Evolutionary conservation across 345 rosid genomes (phyloP), one percentile per base, ranked within the genome.

Genomic region (Corymbia maculata): DNA sequence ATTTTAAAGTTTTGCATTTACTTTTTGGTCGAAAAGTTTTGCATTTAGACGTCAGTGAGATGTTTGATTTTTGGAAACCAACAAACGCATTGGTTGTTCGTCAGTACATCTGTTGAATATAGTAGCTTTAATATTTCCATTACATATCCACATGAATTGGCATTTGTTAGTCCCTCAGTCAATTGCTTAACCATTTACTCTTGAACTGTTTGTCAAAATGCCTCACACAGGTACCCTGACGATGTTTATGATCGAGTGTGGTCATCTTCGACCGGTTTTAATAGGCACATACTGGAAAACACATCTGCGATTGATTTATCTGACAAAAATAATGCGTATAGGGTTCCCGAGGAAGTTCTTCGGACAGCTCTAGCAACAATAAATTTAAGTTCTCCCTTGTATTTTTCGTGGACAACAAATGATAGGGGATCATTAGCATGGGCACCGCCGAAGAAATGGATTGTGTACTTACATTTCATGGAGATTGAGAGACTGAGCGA

Each of bases 401-500:
- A 21, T 55, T 21, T 55, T 3, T 26, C 8, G 61, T 55, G 61
- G 61, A 55, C 61, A 55, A 0, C 1, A 55, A 55, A 55, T 3
- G 61, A 0, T 55, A 26, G 11, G 5, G 4, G 0, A 55, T 55
- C 61, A 55, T 55, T 21, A 1, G 26, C 61, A 55, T 0, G 26
- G 26, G 26, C 26, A 55, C 61, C 61, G 4, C 26, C 61, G 0
- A 55, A 21, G 28, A 70, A 11, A 64, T 70, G 70, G 87, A 64
- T 28, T 11, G 22, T 85, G 14, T 88, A 85, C 68, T 68, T 88
- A 8, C 87, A 88, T 36, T 88, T 85, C 19, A 82, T 61, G 21
- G 97, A 90, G 92, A 85, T 49, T 30, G 89, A 86, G 90, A 59
- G 66, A 26, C 87, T 59, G 22, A 51, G 64, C 86, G 92, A 17